These are phyloP conservation scores for Schizophyllum commune DNA, from an alignment of 1,284 basidiomycete species.

Conservation along the genomic window DNA sequence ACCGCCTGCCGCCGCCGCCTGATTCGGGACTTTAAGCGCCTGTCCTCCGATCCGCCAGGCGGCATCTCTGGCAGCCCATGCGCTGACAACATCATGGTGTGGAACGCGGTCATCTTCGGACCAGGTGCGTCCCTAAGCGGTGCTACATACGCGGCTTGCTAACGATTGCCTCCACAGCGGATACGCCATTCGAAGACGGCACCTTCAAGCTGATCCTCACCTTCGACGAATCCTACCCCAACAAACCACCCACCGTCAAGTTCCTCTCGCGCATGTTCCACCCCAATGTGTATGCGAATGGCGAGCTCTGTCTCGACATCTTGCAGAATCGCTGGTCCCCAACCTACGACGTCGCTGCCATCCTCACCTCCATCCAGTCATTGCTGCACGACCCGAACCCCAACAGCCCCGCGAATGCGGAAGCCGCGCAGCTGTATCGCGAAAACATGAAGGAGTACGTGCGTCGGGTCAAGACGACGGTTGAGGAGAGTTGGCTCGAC, in stretches of 20 bases:
- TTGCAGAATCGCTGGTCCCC: conserved; percentile 98
- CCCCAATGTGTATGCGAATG: conserved; percentile 97
- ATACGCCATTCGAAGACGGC: conserved; percentile 98
- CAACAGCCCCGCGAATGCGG: conserved; percentile 95
- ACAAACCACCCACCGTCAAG: conserved; percentile 95
- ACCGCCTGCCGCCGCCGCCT: conserved; percentile 86
- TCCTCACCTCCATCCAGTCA: conserved; percentile 93
- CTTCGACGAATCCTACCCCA: conserved; percentile 97
- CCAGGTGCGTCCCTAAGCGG: conserved; percentile 57
- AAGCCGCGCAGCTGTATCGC: conserved; percentile 91
- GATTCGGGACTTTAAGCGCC: conserved; percentile 93
- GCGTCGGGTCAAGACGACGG: conserved; percentile 82
- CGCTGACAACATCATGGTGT: conserved; percentile 97
- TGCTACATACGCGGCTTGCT: conserved; percentile 7
- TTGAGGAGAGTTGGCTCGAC: conserved; percentile 89
- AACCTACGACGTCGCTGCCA: conserved; percentile 97
- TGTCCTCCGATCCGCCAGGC: conserved; percentile 90
- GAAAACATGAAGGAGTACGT: conserved; percentile 99
- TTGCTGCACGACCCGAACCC: conserved; percentile 97
- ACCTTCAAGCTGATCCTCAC: conserved; percentile 95
- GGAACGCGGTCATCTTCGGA: conserved; percentile 99
- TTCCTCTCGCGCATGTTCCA: conserved; percentile 99
- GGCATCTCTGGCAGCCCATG: conserved; percentile 96
- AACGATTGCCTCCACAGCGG: conserved; percentile 45
- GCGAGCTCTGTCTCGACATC: conserved; percentile 96